Base-by-base conservation (phyloP, 2,329 filamentous ascomycete species). In the Plenodomus lindquistii region DNA sequence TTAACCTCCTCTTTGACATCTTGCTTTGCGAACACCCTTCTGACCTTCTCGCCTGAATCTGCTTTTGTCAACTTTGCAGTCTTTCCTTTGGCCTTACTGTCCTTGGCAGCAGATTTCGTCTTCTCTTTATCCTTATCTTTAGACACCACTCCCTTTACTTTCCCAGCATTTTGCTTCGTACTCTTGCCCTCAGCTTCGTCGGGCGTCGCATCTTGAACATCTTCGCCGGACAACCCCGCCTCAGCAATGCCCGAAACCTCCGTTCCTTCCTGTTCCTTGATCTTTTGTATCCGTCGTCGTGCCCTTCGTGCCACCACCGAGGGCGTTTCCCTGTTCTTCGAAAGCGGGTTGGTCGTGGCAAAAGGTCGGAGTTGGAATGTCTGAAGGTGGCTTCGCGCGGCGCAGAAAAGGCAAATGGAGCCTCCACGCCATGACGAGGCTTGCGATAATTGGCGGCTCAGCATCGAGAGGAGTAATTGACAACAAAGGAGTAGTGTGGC, bases 341-440 rank as follows among this genome's bases (percentile, higher is more conserved):
- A 19, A 13, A 40, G n/a, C 17, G 36, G n/a, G 15, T 55, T 52
- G 51, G 27, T 31, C 4, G 59, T 48, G 48, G 50, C 52, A 39
- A 62, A 57, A 13, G 55, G 17, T 16, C 64, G 66, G 36, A 18
- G 27, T 17, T 46, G 55, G 2, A 35, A 38, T 19, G 27, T 37
- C 4, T 42, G 41, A 18, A 40, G 37, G 38, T 51, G 54, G 46
- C 46, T 36, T 21, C 45, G 56, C 31, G 47, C 42, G 39, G 61
- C 48, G 46, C 62, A 66, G 42, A 60, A 50, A 10, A 60, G 57
- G 46, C 63, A 65, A 13, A 61, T 40, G 29, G 57, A 42, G 4
- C 40, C 27, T 15, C 38, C 49, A 35, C 43, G 57, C 58, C 51
- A 55, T 55, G 52, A 48, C 48, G 53, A 50, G 46, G 59, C 54